A percentile compares a stretch with the other conserved stretches of the same genome.
phyloP scores from a whole-genome alignment of 2,329 filamentous ascomycete species.

The Pezizomycotina sp. region DNA sequence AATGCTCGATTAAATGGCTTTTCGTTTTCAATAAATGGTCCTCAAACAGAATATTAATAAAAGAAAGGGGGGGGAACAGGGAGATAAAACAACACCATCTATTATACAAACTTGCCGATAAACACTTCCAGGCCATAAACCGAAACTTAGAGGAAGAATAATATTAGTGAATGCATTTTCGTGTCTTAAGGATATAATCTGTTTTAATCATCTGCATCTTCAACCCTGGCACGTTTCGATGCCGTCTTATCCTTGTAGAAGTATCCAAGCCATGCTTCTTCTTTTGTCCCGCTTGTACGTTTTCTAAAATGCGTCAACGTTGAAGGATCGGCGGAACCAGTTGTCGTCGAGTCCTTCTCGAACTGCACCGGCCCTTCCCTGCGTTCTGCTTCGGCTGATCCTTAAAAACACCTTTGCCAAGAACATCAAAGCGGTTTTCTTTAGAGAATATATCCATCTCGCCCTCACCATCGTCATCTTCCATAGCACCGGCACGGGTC shows the following conservation, averaged over 20 bases:
- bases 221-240: constrained; percentile 26
- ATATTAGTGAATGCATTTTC: constrained; percentile 33
- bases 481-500: constrained; percentile 62
- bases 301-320: constrained; percentile 85
- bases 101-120: constrained; percentile 1
- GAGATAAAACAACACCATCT: not conserved
- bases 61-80: no score
- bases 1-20: no score
- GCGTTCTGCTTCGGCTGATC: constrained; percentile 64
- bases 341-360: constrained; percentile 39
- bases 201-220: constrained; percentile 59
- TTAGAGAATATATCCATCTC: constrained; percentile 82
- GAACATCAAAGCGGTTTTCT: constrained; percentile 67
- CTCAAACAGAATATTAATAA: no score
- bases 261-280: constrained; percentile 64
- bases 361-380: constrained; percentile 91
- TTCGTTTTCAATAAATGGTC: no score
- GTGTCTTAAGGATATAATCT: no score
- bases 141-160: not conserved
- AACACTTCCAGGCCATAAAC: constrained; percentile 1
- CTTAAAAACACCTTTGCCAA: constrained; percentile 88
- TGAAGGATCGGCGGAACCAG: constrained; percentile 57
- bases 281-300: constrained; percentile 51
- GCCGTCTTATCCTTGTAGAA: constrained; percentile 36
- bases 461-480: constrained; percentile 61